phyloP scores from a whole-genome alignment of 306 rosid genomes.

The Dryas drummondii region DNA sequence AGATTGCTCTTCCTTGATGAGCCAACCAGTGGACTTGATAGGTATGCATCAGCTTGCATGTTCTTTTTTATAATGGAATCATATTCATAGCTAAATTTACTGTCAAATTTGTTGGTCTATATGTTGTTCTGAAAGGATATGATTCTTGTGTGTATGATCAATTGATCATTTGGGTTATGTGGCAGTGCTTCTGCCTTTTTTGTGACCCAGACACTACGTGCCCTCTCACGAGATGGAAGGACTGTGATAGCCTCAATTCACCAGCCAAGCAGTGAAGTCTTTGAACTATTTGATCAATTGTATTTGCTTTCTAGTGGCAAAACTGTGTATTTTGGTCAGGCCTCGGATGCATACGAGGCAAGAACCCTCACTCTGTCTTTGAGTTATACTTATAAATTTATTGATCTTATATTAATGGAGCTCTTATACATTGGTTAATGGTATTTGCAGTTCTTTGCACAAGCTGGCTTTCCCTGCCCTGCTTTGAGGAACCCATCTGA shows the following conservation, averaged over 20 bases:
- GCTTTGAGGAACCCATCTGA: conserved; percentile 97
- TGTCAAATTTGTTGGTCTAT: no score
- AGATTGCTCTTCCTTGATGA: conserved; percentile 92
- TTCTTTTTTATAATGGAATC: neutral
- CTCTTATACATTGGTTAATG: neutral
- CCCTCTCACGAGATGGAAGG: conserved; percentile 85
- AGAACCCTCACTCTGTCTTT: neutral
- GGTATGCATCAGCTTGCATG: conserved; percentile 37
- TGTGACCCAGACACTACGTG: conserved; percentile 86
- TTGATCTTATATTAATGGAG: neutral
- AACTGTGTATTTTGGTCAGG: conserved; percentile 91
- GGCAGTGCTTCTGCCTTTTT: conserved; percentile 98
- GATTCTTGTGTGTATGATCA: neutral
- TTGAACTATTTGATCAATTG: conserved; percentile 86
- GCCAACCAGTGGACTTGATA: conserved; percentile 97
- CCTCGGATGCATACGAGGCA: conserved; percentile 93
- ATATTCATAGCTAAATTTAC: no score
- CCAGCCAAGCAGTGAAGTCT: conserved; percentile 99
- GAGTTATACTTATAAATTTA: neutral
- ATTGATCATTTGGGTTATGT: conserved; percentile 14
- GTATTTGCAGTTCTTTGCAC: conserved; percentile 81
- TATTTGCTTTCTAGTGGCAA: conserved; percentile 92
- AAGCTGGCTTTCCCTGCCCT: conserved; percentile 98
- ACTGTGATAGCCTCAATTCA: conserved; percentile 96
- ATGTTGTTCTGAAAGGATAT: no score